Evolutionary conservation across 306 rosid genomes (phyloP).

Genomic region (Myrica gale): DNA sequence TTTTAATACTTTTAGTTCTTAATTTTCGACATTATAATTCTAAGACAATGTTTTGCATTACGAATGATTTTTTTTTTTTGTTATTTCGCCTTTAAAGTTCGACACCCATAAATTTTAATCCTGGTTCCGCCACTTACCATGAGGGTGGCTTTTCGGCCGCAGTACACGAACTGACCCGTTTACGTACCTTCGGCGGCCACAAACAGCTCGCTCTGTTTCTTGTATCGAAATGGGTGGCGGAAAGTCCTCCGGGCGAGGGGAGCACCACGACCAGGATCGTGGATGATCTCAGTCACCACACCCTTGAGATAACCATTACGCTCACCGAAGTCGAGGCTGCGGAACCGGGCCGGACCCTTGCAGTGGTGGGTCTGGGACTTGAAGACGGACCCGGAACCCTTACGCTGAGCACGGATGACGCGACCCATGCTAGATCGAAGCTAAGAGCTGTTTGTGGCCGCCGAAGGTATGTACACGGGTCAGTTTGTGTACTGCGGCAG

Average conservation of each 20-base stretch:
- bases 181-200: constrained; percentile 43
- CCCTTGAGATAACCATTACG: constrained; percentile 44
- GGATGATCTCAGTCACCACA: constrained; percentile 37
- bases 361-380: constrained; percentile 48
- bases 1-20: no score
- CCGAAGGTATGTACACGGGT: constrained; percentile 42
- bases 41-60: no score
- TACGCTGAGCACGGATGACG: constrained; percentile 46
- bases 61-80: no score
- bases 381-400: constrained; percentile 49
- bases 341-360: constrained; percentile 37
- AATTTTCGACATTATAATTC: no score
- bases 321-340: constrained; percentile 48
- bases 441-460: constrained; percentile 37
- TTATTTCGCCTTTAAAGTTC: no score
- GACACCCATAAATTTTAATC: no score
- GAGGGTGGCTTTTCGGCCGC: constrained; percentile 42
- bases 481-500: constrained; percentile 45
- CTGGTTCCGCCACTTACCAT: no score
- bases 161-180: constrained; percentile 39
- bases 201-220: constrained; percentile 43
- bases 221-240: constrained; percentile 43
- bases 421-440: constrained; percentile 30
- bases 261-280: constrained; percentile 49
- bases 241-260: constrained; percentile 38